Conservation (phyloP, 1,284 basidiomycete genomes). For the Ustilago bromivora region DNA sequence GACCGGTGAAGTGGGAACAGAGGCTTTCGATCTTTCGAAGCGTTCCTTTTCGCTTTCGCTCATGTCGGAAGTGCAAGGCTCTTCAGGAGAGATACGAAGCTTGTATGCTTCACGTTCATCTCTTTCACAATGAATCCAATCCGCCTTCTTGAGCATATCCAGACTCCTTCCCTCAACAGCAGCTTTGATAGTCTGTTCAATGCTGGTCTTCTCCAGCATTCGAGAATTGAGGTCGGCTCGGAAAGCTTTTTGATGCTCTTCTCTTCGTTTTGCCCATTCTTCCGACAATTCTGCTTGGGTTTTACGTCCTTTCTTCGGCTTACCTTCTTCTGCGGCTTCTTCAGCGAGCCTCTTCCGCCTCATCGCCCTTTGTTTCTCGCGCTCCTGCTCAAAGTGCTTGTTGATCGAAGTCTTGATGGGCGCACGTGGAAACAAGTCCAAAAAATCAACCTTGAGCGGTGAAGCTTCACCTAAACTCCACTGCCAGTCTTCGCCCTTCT, state of each 20-base stretch:
- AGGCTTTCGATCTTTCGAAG: background rate
- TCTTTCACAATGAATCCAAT: slow-evolving; percentile 39
- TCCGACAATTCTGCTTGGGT: slow-evolving; percentile 20
- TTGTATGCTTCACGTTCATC: slow-evolving; percentile 41
- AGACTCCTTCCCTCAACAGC: slow-evolving; percentile 27
- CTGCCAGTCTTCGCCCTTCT: slow-evolving; percentile 38
- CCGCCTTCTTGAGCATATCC: slow-evolving; percentile 26
- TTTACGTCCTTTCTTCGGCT: background rate
- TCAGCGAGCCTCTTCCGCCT: slow-evolving; percentile 4
- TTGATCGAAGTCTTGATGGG: slow-evolving; percentile 34
- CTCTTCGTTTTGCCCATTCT: slow-evolving; percentile 7
- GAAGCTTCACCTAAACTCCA: slow-evolving; percentile 9
- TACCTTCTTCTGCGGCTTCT: slow-evolving; percentile 1
- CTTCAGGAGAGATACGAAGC: background rate
- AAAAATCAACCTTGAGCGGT: slow-evolving; percentile 22
- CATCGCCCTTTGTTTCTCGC: slow-evolving; percentile 14
- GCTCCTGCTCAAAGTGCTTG: slow-evolving; percentile 28
- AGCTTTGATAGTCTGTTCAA: slow-evolving; percentile 25
- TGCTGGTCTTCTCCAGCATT: slow-evolving; percentile 29
- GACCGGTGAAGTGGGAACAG: slow-evolving; percentile 9
- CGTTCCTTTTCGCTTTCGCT: slow-evolving; percentile 21
- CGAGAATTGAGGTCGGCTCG: slow-evolving; percentile 16
- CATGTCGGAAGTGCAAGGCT: slow-evolving; percentile 9
- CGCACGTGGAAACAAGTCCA: slow-evolving; percentile 35
- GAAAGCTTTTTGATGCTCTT: slow-evolving; percentile 10